These are phyloP conservation scores for Mortierella alpina DNA, from an alignment of 192 early-diverging fungal genomes.

Conservation along the genomic window DNA sequence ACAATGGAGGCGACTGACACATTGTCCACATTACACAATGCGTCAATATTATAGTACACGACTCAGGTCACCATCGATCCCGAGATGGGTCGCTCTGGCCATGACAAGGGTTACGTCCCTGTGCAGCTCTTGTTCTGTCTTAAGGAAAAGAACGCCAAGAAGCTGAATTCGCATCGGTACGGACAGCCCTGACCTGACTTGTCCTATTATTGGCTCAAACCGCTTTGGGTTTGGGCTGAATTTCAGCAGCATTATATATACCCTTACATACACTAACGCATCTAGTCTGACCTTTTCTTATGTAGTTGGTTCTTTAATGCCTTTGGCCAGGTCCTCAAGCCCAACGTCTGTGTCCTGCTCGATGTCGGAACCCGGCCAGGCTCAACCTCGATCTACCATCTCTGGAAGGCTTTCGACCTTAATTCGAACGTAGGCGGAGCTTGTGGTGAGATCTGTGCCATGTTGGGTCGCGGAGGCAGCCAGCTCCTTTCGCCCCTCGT, in stretches of 20 bases:
- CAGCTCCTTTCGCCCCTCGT: slow-evolving; percentile 68
- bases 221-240: neutral
- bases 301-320: slow-evolving; percentile 76
- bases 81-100: slow-evolving; percentile 77
- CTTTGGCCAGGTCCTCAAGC: slow-evolving; percentile 66
- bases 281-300: neutral
- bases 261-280: neutral
- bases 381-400: slow-evolving; percentile 71
- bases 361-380: slow-evolving; percentile 76
- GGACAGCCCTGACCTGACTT: slow-evolving; percentile 18
- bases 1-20: neutral
- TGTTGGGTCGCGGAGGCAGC: slow-evolving; percentile 60
- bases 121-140: slow-evolving; percentile 88
- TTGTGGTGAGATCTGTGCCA: slow-evolving; percentile 74
- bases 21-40: neutral
- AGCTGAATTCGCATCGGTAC: slow-evolving; percentile 87
- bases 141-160: slow-evolving; percentile 94
- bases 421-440: slow-evolving; percentile 71
- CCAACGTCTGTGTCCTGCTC: slow-evolving; percentile 70
- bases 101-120: slow-evolving; percentile 74
- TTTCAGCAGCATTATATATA: neutral
- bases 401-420: slow-evolving; percentile 74
- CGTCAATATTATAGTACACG: slow-evolving; percentile 68
- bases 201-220: slow-evolving; percentile 9
- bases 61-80: slow-evolving; percentile 80